These are phyloP conservation scores for Botrytis galanthina DNA, from an alignment of 2,329 filamentous ascomycete species.

Conservation along the genomic window DNA sequence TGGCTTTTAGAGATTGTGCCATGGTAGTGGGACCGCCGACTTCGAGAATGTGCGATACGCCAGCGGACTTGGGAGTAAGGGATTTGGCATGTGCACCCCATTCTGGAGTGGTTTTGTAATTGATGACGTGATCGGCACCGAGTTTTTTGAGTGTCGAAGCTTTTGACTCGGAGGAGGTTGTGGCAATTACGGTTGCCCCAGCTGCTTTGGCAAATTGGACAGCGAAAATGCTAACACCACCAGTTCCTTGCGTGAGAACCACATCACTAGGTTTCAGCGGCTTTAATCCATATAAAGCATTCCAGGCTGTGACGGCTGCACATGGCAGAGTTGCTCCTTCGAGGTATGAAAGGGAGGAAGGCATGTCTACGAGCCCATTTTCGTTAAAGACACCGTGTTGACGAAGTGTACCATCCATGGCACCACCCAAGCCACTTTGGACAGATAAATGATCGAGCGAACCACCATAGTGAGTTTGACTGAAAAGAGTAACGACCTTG, in stretches of 20 bases:
- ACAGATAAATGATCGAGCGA: conserved; percentile 30
- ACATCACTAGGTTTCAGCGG: conserved; percentile 39
- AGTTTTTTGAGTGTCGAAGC: conserved; percentile 41
- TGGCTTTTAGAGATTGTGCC: conserved; percentile 42
- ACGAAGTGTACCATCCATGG: conserved; percentile 49
- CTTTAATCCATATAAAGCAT: conserved; percentile 52
- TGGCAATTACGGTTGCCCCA: conserved; percentile 45
- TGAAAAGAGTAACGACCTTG: conserved; percentile 59
- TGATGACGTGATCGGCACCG: conserved; percentile 46
- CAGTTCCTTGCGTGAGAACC: conserved; percentile 45
- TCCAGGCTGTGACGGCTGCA: conserved; percentile 57
- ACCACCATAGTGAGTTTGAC: conserved; percentile 44
- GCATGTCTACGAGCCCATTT: conserved; percentile 60
- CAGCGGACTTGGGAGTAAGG: conserved; percentile 40
- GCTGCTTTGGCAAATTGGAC: conserved; percentile 44
- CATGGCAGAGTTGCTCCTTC: conserved; percentile 52
- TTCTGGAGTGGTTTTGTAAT: conserved; percentile 43
- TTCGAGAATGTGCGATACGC: conserved; percentile 47
- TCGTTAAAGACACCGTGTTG: conserved; percentile 50
- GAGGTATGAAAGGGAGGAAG: conserved; percentile 46
- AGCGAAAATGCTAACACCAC: conserved; percentile 43
- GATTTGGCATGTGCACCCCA: conserved; percentile 43
- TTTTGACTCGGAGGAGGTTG: conserved; percentile 42
- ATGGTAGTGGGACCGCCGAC: conserved; percentile 44
- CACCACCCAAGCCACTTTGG: conserved; percentile 55